Base-by-base conservation (phyloP, 306 rosid genomes). In the Castanea mollissima region DNA sequence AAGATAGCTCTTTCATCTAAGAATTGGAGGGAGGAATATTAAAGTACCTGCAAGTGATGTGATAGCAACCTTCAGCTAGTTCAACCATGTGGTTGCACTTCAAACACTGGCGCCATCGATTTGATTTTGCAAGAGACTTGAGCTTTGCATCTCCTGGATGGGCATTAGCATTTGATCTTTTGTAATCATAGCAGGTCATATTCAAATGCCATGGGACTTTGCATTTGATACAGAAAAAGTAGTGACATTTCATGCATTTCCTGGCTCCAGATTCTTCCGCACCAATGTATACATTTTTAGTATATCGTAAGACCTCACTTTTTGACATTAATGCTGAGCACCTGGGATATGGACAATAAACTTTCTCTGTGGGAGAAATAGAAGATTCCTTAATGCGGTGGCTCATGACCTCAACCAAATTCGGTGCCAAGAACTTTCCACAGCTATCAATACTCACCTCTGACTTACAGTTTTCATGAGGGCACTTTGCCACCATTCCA, bases 31-130 rank as follows among this genome's bases (percentile, higher is more conserved):
- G 38, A 60, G 4, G 44, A 46, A 69, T 25, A 46, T 21, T 25
- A 35, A 10, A 23, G 20, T 76, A 90, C 94, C 90, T 90, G 94
- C 92, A 88, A 31, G 86, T 84, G 76, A 88, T 90, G 78, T 90
- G 90, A 78, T 79, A 81, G 78, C 94, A 90, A 65, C 94, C 94
- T 79, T 84, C 89, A 32, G 86, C 52, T 56, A 90, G 90, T 79
- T 90, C 94, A 81, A 88, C 76, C 84, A 90, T 73, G 58, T 83
- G 84, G 63, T 58, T 81, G 82, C 90, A 90, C 81, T 88, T 88
- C 71, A 78, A 80, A 79, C 94, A 90, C 77, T 79, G 87, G 46
- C 85, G 85, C 94, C 94, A 88, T 27, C 20, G 70, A 19, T 76
- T 79, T 3, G 2, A 31, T 35, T 69, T 41, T 29, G 85, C 92